Evolutionary conservation across 2,329 filamentous ascomycete genomes (phyloP).

Genomic region (Ceratocystis albifundus): DNA sequence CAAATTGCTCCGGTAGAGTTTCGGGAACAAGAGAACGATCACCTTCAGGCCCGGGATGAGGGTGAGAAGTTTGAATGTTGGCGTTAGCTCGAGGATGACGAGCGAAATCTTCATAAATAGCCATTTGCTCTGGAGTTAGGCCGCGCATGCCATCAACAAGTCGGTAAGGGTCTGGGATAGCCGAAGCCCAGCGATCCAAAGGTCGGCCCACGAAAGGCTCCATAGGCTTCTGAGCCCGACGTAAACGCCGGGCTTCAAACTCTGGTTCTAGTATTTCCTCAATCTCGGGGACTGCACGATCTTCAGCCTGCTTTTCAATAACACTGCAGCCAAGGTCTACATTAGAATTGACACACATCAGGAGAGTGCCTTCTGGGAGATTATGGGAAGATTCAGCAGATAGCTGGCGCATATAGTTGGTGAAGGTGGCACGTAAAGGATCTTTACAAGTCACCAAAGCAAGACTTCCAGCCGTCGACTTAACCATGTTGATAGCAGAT

Average conservation of each 20-base stretch:
- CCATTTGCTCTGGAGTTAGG: conserved; percentile 81
- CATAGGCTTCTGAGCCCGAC: conserved; percentile 61
- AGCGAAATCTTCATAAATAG: conserved; percentile 93
- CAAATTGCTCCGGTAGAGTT: conserved; percentile 50
- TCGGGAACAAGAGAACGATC: conserved; percentile 53
- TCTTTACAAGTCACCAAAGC: conserved; percentile 98
- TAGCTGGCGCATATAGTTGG: conserved; percentile 79
- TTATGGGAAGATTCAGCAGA: conserved; percentile 61
- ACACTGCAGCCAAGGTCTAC: conserved; percentile 85
- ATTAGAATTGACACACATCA: conserved; percentile 99
- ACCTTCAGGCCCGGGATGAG: conserved; percentile 47
- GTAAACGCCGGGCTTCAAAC: conserved; percentile 63
- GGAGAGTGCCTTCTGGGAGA: conserved; percentile 83
- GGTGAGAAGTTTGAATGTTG: conserved; percentile 44
- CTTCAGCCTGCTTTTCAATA: conserved; percentile 90
- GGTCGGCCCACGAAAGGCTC: conserved; percentile 74
- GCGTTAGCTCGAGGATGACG: conserved; percentile 60
- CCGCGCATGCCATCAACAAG: conserved; percentile 58
- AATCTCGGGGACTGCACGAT: conserved; percentile 85
- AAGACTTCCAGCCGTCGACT: conserved; percentile 83
- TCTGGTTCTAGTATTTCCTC: conserved; percentile 83
- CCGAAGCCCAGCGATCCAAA: conserved; percentile 82
- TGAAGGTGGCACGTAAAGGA: conserved; percentile 89
- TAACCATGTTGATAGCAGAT: conserved; percentile 86
- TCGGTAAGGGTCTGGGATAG: conserved; percentile 88